A percentile compares a stretch with the other conserved stretches of the same genome.
Conservation (phyloP, 148 eudicot species). For the Drosera capensis region DNA sequence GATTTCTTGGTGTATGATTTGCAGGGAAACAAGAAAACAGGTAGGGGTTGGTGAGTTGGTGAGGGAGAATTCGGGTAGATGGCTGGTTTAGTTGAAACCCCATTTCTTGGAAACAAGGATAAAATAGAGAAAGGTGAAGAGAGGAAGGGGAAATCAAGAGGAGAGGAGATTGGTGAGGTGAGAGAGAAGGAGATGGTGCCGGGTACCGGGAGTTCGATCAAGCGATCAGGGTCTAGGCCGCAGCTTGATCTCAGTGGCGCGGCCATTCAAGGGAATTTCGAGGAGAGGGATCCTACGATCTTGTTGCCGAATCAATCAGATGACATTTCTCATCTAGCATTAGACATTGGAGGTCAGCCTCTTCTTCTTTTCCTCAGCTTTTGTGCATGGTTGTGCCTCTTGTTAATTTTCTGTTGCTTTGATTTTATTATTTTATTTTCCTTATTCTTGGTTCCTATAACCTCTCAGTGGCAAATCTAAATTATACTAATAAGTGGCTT, state of each 20-base stretch:
- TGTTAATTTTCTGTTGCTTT: not conserved
- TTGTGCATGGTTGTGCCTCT: not conserved
- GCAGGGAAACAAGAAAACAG: constrained; percentile 19
- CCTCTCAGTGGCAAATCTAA: no score
- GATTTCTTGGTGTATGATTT: no score
- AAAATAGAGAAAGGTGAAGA: constrained; percentile 12
- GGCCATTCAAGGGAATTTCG: constrained; percentile 88
- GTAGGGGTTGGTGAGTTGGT: constrained; percentile 10
- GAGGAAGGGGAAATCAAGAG: constrained; percentile 7
- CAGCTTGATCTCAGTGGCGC: constrained; percentile 87
- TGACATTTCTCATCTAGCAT: constrained; percentile 90
- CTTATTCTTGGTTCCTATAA: no score
- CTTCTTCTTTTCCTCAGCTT: not conserved
- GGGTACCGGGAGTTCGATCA: constrained; percentile 43
- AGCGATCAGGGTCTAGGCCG: constrained; percentile 66
- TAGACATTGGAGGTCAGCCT: constrained; percentile 85
- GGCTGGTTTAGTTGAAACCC: constrained; percentile 28
- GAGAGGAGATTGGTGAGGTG: constrained; percentile 9
- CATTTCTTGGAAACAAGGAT: constrained; percentile 19
- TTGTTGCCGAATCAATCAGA: constrained; percentile 96
- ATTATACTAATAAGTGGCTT: no score
- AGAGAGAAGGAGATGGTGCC: constrained; percentile 36
- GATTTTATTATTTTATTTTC: constrained; percentile 1
- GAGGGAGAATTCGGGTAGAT: constrained; percentile 9
- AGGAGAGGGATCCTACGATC: constrained; percentile 81